phyloP scores from a whole-genome alignment of 495 filamentous ascomycete genomes.

The Penicillium coffeae region DNA sequence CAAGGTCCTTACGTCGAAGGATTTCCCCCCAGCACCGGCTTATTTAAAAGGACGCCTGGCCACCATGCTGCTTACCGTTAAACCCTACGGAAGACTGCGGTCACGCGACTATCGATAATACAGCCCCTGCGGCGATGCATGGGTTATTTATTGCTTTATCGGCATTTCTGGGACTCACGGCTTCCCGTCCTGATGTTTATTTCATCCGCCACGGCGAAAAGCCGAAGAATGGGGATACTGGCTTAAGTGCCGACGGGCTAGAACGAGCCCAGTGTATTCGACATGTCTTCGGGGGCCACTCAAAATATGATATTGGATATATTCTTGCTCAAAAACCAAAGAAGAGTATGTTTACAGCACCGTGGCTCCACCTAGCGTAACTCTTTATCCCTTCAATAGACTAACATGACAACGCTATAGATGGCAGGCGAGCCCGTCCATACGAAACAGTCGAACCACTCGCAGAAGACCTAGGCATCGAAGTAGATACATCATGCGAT shows the following conservation, averaged over 20 bases:
- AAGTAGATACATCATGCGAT: conserved; percentile 42
- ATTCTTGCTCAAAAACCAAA: conserved; percentile 48
- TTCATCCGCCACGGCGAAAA: conserved; percentile 56
- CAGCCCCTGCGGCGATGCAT: not conserved
- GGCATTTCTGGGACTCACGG: not conserved
- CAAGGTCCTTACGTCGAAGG: too few relatives aligned
- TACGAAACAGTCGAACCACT: conserved; percentile 48
- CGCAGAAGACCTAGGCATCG: conserved; percentile 42
- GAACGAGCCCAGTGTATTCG: conserved; percentile 47
- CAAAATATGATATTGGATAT: conserved; percentile 45
- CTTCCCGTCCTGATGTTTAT: conserved; percentile 31
- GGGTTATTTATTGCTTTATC: not conserved
- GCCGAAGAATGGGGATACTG: conserved; percentile 34
- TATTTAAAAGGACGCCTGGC: too few relatives aligned
- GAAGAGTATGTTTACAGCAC: conserved; percentile 33
- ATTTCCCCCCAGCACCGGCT: too few relatives aligned
- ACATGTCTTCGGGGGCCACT: conserved; percentile 39
- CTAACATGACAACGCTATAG: too few relatives aligned
- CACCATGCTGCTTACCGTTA: too few relatives aligned
- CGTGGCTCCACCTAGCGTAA: too few relatives aligned
- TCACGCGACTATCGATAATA: not conserved
- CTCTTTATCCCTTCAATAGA: too few relatives aligned
- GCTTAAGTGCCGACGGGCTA: conserved; percentile 38
- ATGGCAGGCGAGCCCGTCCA: conserved; percentile 41
- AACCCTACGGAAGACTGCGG: too few relatives aligned